Conservation (phyloP, 257 asterid species). For the Cynanchum wilfordii region DNA sequence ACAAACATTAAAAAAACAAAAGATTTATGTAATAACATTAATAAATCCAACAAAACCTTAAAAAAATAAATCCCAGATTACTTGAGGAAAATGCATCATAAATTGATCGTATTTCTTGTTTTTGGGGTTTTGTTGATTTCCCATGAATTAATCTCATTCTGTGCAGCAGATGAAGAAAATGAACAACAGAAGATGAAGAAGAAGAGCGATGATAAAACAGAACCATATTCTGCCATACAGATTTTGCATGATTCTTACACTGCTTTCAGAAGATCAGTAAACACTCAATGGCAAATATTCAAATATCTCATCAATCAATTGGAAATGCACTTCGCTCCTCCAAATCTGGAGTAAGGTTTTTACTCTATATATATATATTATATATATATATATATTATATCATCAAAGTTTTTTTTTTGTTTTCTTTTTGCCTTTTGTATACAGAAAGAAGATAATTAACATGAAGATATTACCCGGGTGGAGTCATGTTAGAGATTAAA, state of each 20-base stretch:
- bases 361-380: too few species aligned
- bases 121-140: background rate
- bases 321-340: conserved; percentile 17
- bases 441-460: too few species aligned
- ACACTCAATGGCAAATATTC: conserved; percentile 13
- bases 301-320: conserved; percentile 16
- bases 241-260: background rate
- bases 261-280: conserved; percentile 5
- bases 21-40: too few species aligned
- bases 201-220: background rate
- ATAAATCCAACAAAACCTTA: background rate
- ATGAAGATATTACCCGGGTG: too few species aligned
- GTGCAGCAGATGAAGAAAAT: background rate
- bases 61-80: too few species aligned
- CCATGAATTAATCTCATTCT: background rate
- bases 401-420: too few species aligned
- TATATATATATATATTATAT: too few species aligned
- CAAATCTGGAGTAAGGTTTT: conserved; percentile 29
- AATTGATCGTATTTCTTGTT: background rate
- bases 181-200: background rate
- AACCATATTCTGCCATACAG: background rate
- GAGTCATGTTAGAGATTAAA: too few species aligned
- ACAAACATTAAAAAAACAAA: too few species aligned
- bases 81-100: too few species aligned
- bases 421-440: too few species aligned